Conservation (phyloP, 768 basidiomycete genomes). For the Agaricus blazei region DNA sequence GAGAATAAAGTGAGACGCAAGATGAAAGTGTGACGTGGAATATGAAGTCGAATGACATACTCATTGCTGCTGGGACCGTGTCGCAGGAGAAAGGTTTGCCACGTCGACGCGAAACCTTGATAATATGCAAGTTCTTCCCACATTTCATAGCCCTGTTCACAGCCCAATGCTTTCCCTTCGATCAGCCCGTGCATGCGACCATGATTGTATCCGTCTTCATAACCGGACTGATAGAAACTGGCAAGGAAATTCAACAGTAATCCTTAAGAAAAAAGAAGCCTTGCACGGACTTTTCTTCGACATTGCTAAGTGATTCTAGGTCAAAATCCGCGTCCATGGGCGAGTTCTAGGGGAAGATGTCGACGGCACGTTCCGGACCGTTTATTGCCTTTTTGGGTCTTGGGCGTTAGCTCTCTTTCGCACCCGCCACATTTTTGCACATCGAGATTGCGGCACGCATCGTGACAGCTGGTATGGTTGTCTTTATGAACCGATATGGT, state of each 20-base stretch:
- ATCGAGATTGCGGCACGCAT: no score
- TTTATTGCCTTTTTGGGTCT: no score
- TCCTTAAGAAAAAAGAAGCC: constrained; percentile 78
- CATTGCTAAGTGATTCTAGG: constrained; percentile 51
- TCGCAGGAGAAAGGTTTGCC: constrained; percentile 47
- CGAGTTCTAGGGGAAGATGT: no score
- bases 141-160: constrained; percentile 89
- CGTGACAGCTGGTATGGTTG: no score
- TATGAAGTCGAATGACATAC: constrained; percentile 26
- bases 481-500: no score
- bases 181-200: constrained; percentile 87
- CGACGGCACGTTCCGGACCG: no score
- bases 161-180: constrained; percentile 85
- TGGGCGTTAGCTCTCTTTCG: no score
- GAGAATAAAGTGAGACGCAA: not conserved
- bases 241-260: no score
- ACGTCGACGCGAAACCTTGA: constrained; percentile 76
- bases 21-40: not conserved
- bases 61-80: constrained; percentile 37
- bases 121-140: constrained; percentile 98
- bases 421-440: no score
- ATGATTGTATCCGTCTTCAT: constrained; percentile 73
- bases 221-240: constrained; percentile 81
- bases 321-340: not conserved
- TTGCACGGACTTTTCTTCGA: constrained; percentile 98